A percentile compares a stretch with the other conserved stretches of the same genome.
Evolutionary conservation across 306 rosid species (phyloP).

Genomic region (Crotalaria pallida): DNA sequence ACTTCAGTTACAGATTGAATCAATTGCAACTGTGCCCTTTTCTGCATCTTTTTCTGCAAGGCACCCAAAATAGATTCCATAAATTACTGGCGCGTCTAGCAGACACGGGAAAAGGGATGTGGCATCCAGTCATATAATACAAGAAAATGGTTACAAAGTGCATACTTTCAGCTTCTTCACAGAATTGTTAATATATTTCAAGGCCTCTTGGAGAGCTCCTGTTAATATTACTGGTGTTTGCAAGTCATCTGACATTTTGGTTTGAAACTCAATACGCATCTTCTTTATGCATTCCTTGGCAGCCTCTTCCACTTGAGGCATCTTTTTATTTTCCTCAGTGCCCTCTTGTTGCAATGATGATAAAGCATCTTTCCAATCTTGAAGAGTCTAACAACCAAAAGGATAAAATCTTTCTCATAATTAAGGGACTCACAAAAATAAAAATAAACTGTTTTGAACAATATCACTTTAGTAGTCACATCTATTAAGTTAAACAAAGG

Average conservation of each 20-base stretch:
- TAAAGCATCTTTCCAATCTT: slow-evolving; percentile 69
- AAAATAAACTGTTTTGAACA: not conserved
- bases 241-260: slow-evolving; percentile 90
- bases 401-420: not conserved
- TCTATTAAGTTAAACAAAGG: not conserved
- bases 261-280: slow-evolving; percentile 57
- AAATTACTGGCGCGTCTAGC: not conserved
- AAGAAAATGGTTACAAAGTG: not conserved
- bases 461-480: not conserved
- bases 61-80: slow-evolving; percentile 5
- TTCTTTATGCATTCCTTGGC: slow-evolving; percentile 64
- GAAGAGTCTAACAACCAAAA: slow-evolving; percentile 64
- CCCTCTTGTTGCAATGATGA: slow-evolving; percentile 53
- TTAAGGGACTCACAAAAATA: not conserved
- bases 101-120: not conserved
- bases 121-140: not conserved
- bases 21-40: slow-evolving; percentile 46
- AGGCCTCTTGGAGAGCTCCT: slow-evolving; percentile 78
- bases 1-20: slow-evolving; percentile 55
- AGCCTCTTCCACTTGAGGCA: slow-evolving; percentile 36
- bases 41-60: slow-evolving; percentile 67
- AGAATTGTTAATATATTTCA: slow-evolving; percentile 65
- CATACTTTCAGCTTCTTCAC: slow-evolving; percentile 68
- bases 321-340: slow-evolving; percentile 37
- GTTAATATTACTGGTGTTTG: slow-evolving; percentile 84